Evolutionary conservation across 176 grass and related monocot genomes (phyloP), one percentile per base, ranked within the genome.

Genomic region (Cenchrus fungigraminus): DNA sequence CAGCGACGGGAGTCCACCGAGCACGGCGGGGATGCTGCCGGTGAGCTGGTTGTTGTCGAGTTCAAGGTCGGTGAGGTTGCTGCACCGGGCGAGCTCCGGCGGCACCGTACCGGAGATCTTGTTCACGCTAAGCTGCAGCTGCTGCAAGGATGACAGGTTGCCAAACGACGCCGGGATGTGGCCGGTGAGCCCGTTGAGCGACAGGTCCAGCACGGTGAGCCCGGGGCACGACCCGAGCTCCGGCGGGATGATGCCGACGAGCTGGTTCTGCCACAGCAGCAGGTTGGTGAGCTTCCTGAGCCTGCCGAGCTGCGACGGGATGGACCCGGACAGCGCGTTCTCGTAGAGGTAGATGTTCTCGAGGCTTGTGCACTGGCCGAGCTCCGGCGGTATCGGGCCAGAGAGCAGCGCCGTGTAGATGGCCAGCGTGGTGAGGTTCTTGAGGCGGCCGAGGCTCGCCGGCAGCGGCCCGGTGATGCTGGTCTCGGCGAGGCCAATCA

Each of bases 21-120:
- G 82, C 17, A 68, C 80, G 0, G 84, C 74, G 0, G 92, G 92
- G 5, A 97, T 92, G 28, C 60, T 74, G 15, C 92, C 95, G 32
- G 95, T 83, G 71, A 97, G 79, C 82, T 91, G 92, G 88, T 97
- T 97, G 78, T 94, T 94, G 73, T 92, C 92, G 1, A 97, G 88
- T 65, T 97, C 92, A 12, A 97, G 73, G 84, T 94, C 92, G 6
- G 92, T 94, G 78, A 97, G 88, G 75, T 94, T 94, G 67, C 82
- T 66, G 81, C 90, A 92, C 49, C 69, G 50, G 65, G 90, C 81
- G 17, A 97, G 87, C 90, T 94, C 90, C 3, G 82, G 82, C 6
- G 92, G 95, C 20, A 97, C 65, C 34, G 86, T 47, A 56, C 95
- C 92, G 5, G 95, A 94, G 74, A 97, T 71, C 46, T 74, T 89